Conservation (phyloP, 2,329 filamentous ascomycete species). For the Fusarium devonianum region DNA sequence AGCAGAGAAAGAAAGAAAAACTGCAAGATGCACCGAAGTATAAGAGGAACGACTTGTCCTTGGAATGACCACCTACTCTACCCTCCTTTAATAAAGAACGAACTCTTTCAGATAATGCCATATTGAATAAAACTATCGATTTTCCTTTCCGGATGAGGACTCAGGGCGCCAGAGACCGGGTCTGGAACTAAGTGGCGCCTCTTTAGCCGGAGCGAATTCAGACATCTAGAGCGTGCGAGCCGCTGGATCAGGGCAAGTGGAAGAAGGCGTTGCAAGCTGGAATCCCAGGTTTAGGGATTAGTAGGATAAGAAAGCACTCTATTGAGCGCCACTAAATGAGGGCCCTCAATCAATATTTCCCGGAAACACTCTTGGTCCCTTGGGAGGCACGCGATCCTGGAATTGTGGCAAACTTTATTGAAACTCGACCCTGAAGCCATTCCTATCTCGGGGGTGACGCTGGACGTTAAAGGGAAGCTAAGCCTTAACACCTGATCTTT, state of each 20-base stretch:
- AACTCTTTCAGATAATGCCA: background rate
- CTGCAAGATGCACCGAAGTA: conserved; percentile 2
- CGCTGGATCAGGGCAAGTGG: conserved; percentile 3
- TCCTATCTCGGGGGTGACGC: no score
- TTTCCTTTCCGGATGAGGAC: conserved; percentile 1
- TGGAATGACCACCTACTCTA: background rate
- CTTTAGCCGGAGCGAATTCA: background rate
- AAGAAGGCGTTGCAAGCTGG: background rate
- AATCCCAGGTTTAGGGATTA: conserved; percentile 6
- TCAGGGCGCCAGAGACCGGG: background rate
- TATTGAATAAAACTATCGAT: conserved; percentile 10
- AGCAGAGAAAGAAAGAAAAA: background rate
- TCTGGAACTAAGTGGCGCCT: conserved; percentile 17
- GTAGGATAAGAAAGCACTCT: conserved; percentile 3
- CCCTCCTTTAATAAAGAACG: background rate
- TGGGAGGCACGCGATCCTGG: conserved; percentile 1
- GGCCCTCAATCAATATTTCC: background rate
- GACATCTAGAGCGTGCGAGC: conserved; percentile 12
- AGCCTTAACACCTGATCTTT: background rate
- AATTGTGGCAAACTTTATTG: conserved; percentile 22
- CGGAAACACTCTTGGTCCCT: no score
- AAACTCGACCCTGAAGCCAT: background rate
- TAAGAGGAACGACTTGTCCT: background rate
- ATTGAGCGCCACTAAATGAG: conserved; percentile 10
- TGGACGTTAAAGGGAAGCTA: no score